Percentiles rank a stretch among this genome's conserved stretches.
These are phyloP conservation scores for Candida montana DNA, from an alignment of 805 yeast genomes.

Conservation along the genomic window DNA sequence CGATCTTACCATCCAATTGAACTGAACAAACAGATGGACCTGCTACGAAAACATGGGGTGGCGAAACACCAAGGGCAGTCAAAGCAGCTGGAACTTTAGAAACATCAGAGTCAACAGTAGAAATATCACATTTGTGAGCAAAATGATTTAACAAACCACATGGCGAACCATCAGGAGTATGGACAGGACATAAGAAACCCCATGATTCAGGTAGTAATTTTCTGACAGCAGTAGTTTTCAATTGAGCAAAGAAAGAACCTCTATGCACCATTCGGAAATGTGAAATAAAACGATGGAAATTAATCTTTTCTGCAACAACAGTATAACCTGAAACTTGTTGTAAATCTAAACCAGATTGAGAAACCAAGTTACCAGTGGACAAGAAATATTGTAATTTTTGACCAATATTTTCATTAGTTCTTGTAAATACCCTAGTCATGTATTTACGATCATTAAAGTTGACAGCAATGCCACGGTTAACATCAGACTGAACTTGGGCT, in stretches of 20 bases:
- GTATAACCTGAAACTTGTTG: conserved; percentile 98
- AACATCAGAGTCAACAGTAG: conserved; percentile 73
- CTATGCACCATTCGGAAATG: conserved; percentile 99
- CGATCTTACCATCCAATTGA: conserved; percentile 85
- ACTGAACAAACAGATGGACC: conserved; percentile 89
- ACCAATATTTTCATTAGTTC: conserved; percentile 91
- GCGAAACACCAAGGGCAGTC: conserved; percentile 71
- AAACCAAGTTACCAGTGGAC: conserved; percentile 94
- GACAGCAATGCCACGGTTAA: conserved; percentile 73
- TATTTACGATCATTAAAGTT: conserved; percentile 82
- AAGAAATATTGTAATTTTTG: conserved; percentile 89
- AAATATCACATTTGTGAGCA: conserved; percentile 88
- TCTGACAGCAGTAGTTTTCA: conserved; percentile 96
- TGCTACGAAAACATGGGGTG: conserved; percentile 74
- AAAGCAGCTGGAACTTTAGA: conserved; percentile 62
- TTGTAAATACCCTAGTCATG: conserved; percentile 68
- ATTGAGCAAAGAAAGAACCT: conserved; percentile 98
- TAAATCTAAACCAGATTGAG: conserved; percentile 94
- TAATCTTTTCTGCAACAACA: conserved; percentile 97
- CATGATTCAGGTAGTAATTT: conserved; percentile 95
- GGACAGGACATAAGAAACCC: conserved; percentile 99
- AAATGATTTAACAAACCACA: conserved; percentile 97
- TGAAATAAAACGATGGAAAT: conserved; percentile 94
- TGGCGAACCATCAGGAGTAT: conserved; percentile 99
- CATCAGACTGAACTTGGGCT: conserved; percentile 71